These are phyloP conservation scores for Amanita pseudoporphyria DNA, from an alignment of 768 basidiomycete genomes.

Conservation along the genomic window DNA sequence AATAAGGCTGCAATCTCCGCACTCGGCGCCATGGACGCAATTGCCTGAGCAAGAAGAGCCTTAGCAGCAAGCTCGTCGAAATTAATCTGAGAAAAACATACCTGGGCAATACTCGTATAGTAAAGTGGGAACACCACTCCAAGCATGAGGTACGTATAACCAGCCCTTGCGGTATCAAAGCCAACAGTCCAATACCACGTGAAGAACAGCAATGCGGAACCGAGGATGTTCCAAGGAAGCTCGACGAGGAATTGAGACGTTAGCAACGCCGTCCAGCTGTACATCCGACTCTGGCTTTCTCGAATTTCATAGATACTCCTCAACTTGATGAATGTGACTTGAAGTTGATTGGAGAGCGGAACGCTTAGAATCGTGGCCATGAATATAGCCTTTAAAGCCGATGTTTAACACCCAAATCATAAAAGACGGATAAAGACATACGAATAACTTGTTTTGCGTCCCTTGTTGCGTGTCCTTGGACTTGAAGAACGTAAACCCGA, in stretches of 20 bases:
- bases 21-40: constrained; percentile 49
- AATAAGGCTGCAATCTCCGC: constrained; percentile 44
- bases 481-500: constrained; percentile 57
- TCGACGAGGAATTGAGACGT: constrained; percentile 48
- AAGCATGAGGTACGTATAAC: constrained; percentile 49
- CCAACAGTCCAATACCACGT: constrained; percentile 70
- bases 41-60: constrained; percentile 26
- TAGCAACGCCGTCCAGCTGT: constrained; percentile 52
- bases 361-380: constrained; percentile 44
- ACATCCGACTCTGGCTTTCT: constrained; percentile 58
- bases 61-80: neutral
- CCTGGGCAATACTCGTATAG: constrained; percentile 51
- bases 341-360: constrained; percentile 53
- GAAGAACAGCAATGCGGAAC: constrained; percentile 48
- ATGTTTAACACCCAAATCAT: constrained; percentile 5
- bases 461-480: constrained; percentile 44
- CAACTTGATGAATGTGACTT: constrained; percentile 47
- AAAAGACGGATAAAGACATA: constrained; percentile 20
- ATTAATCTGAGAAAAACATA: constrained; percentile 13
- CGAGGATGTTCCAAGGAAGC: constrained; percentile 52
- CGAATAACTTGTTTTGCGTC: constrained; percentile 59
- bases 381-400: constrained; percentile 34
- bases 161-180: constrained; percentile 41
- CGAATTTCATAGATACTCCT: constrained; percentile 59
- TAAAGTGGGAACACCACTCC: constrained; percentile 48